Evolutionary conservation across 306 rosid genomes (phyloP).

Genomic region (Lablab purpureus): DNA sequence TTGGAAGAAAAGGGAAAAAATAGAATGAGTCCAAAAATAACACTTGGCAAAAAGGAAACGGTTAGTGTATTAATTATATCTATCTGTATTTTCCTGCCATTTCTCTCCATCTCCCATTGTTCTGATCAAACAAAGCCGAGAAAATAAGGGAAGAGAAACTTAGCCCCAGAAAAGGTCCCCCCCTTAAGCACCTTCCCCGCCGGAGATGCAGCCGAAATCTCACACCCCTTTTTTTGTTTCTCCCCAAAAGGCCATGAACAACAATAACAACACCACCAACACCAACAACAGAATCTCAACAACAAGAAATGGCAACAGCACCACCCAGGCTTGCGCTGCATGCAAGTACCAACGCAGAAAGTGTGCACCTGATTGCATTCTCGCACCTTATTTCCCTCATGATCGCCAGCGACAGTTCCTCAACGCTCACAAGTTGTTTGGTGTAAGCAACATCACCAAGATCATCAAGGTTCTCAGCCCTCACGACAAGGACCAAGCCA

Average conservation of each 20-base stretch:
- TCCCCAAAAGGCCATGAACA: conserved; percentile 39
- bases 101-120: conserved; percentile 56
- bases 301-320: conserved; percentile 56
- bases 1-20: background rate
- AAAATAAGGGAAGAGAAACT: conserved; percentile 42
- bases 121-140: conserved; percentile 38
- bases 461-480: conserved; percentile 64
- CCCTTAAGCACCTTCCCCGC: conserved; percentile 59
- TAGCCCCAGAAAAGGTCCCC: conserved; percentile 44
- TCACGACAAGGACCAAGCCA: conserved; percentile 65
- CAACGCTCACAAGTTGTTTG: conserved; percentile 85
- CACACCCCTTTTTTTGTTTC: conserved; percentile 33
- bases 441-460: conserved; percentile 81
- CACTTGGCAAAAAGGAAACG: background rate
- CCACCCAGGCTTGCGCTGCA: conserved; percentile 91
- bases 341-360: conserved; percentile 92
- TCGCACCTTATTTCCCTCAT: conserved; percentile 92
- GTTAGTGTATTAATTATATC: background rate
- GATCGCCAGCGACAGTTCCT: conserved; percentile 74
- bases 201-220: conserved; percentile 82
- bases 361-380: conserved; percentile 87
- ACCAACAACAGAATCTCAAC: conserved; percentile 38
- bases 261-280: conserved; percentile 49
- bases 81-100: conserved; percentile 53
- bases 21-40: conserved; percentile 13